Evolutionary conservation across 225 moss, liverwort and hornwort species (phyloP).

Genomic region (Thuidium tamariscinum): DNA sequence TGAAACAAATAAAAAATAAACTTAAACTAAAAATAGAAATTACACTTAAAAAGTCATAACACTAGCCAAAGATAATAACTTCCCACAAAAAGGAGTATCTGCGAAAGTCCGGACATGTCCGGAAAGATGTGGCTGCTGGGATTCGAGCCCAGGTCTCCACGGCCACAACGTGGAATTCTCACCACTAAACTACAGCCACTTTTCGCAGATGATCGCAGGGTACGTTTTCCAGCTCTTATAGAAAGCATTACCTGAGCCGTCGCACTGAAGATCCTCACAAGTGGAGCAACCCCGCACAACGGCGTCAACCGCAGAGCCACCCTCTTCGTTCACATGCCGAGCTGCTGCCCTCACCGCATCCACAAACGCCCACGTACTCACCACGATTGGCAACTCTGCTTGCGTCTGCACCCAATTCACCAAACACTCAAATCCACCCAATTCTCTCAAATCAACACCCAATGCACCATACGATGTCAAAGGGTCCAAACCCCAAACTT

Average conservation of each 20-base stretch:
- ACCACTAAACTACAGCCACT: conserved; percentile 73
- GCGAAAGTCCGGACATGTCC: background rate
- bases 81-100: rapidly evolving
- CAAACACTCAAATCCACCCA: background rate
- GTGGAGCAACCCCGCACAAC: conserved; percentile 63
- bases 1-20: background rate
- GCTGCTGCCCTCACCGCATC: conserved; percentile 77
- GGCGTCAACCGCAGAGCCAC: conserved; percentile 74
- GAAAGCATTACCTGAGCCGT: conserved; percentile 35
- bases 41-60: background rate
- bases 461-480: background rate
- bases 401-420: background rate
- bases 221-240: rapidly evolving
- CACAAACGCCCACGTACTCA: conserved; percentile 88
- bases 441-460: background rate
- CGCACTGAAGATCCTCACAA: conserved; percentile 69
- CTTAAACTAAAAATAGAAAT: background rate
- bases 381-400: conserved; percentile 51
- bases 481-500: background rate
- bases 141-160: conserved; percentile 99
- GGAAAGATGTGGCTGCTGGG: conserved; percentile 64
- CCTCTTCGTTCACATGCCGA: conserved; percentile 38
- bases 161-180: conserved; percentile 98
- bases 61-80: no score
- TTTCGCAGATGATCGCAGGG: rapidly evolving